Evolutionary conservation across 1,139 yeast genomes (phyloP).

Genomic region (Scheffersomyces quercinus): DNA sequence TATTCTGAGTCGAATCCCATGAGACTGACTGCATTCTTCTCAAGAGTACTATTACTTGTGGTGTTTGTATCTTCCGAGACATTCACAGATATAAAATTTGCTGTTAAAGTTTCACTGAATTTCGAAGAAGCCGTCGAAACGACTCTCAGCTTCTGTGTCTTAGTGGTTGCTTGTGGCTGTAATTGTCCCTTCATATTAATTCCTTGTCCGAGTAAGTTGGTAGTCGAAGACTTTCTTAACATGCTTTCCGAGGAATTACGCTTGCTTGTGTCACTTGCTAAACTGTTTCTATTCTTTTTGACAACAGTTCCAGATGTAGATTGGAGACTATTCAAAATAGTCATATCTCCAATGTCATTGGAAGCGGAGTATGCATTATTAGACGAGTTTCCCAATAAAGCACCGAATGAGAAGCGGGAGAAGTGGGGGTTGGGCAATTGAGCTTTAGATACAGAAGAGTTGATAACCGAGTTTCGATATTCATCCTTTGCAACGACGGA

Average conservation of each 20-base stretch:
- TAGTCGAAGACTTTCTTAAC: constrained; percentile 25
- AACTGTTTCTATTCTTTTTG: constrained; percentile 15
- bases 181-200: constrained; percentile 17
- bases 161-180: constrained; percentile 2
- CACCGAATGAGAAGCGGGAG: constrained; percentile 46
- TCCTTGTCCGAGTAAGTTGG: constrained; percentile 35
- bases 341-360: constrained; percentile 28
- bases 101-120: not conserved
- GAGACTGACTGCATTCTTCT: constrained; percentile 14
- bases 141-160: constrained; percentile 2
- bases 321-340: constrained; percentile 27
- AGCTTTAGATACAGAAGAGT: not conserved
- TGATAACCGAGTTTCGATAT: not conserved
- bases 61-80: constrained; percentile 21
- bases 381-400: constrained; percentile 18
- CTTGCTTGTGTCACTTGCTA: constrained; percentile 7
- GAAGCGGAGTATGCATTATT: constrained; percentile 14
- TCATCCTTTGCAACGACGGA: not conserved
- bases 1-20: constrained; percentile 17
- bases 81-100: constrained; percentile 24
- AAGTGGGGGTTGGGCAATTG: constrained; percentile 43
- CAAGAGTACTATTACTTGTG: constrained; percentile 14
- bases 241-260: constrained; percentile 5
- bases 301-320: constrained; percentile 33
- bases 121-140: constrained; percentile 5